Percentiles rank a stretch among this genome's conserved stretches.
Conservation (phyloP, 768 basidiomycete genomes). For the Tricholoma sp. region DNA sequence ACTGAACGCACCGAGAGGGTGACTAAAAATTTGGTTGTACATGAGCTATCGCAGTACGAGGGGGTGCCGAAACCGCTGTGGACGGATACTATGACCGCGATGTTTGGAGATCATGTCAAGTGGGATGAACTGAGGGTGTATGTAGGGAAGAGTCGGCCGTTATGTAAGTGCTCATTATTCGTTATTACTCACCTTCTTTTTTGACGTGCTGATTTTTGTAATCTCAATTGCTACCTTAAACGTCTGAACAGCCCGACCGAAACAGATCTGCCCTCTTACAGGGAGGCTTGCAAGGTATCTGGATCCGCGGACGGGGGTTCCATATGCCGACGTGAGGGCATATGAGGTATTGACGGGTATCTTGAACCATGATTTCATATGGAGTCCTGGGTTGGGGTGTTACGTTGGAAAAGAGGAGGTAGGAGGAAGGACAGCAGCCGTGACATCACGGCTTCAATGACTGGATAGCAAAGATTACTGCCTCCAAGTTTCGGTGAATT, state of each 20-base stretch:
- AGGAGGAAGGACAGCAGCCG: not conserved
- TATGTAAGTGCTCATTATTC: conserved; percentile 37
- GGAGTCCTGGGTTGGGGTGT: conserved; percentile 44
- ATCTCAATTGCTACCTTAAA: conserved; percentile 3
- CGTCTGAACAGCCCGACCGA: conserved; percentile 50
- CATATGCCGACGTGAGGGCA: conserved; percentile 67
- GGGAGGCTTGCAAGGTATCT: conserved; percentile 72
- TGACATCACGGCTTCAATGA: too few relatives aligned
- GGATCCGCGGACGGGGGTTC: conserved; percentile 76
- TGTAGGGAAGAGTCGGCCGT: conserved; percentile 57
- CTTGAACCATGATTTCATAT: conserved; percentile 65
- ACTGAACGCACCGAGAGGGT: conserved; percentile 42
- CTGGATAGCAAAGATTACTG: too few relatives aligned
- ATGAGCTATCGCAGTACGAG: conserved; percentile 50
- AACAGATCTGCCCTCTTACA: conserved; percentile 69
- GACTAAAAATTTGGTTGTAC: conserved; percentile 66
- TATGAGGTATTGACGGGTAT: conserved; percentile 60
- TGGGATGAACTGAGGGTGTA: conserved; percentile 75
- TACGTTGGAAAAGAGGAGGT: conserved; percentile 32
- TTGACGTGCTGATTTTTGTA: not conserved
- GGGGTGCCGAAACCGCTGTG: conserved; percentile 50
- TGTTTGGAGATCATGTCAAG: conserved; percentile 82
- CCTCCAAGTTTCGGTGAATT: too few relatives aligned
- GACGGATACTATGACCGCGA: conserved; percentile 71
- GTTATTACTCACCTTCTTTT: not conserved